phyloP scores from a whole-genome alignment of 305 asterid genomes.

The Fraxinus xanthoxyloides region DNA sequence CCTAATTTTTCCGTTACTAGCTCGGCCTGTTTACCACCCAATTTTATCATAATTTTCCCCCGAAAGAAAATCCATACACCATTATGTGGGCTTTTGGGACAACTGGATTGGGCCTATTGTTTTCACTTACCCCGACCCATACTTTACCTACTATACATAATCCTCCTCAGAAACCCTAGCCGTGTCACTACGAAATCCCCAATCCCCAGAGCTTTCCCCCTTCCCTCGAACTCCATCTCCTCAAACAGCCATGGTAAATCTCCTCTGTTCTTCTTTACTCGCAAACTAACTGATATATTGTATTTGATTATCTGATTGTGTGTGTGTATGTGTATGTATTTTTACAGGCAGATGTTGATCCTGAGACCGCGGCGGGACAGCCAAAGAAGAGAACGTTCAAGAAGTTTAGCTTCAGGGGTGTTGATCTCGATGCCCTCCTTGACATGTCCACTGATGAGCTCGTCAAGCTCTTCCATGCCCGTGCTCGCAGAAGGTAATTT shows the following conservation, averaged over 20 bases:
- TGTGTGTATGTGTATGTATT: not conserved
- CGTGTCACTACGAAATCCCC: not conserved
- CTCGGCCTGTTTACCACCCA: too few species aligned
- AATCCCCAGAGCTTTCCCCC: not conserved
- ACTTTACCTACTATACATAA: not conserved
- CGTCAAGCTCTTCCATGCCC: slow-evolving; percentile 49
- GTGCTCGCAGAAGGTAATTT: slow-evolving; percentile 43
- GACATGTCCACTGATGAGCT: slow-evolving; percentile 50
- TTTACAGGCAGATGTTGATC: slow-evolving; percentile 44
- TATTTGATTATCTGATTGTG: not conserved
- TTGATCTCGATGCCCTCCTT: slow-evolving; percentile 50
- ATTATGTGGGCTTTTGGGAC: not conserved
- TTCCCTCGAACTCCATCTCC: not conserved
- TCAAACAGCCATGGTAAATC: slow-evolving; percentile 25
- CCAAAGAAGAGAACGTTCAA: slow-evolving; percentile 59
- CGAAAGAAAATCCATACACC: not conserved
- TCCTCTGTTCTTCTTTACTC: not conserved
- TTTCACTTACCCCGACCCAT: not conserved
- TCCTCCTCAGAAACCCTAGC: slow-evolving; percentile 23
- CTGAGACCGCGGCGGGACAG: slow-evolving; percentile 43
- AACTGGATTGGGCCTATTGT: not conserved
- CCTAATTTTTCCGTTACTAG: too few species aligned
- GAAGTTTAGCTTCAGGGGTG: slow-evolving; percentile 57
- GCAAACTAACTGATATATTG: not conserved
- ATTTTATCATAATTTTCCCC: too few species aligned